A percentile compares a stretch with the other conserved stretches of the same genome.
Evolutionary conservation across 1,284 basidiomycete species (phyloP).

Genomic region (Pseudozyma hubeiensis): DNA sequence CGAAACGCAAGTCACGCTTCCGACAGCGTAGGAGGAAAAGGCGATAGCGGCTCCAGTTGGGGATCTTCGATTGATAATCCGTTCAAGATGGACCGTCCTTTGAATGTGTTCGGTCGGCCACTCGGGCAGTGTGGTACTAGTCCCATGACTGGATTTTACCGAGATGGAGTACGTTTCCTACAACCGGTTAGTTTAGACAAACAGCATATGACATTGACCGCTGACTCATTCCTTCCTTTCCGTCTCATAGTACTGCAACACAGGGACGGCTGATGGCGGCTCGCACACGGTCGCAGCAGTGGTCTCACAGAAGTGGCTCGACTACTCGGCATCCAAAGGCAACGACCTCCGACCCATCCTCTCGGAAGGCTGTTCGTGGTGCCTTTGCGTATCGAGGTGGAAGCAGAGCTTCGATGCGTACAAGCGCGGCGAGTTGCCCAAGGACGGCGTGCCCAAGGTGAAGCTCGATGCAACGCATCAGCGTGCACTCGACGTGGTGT

Average conservation of each 20-base stretch:
- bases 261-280: constrained; percentile 48
- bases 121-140: constrained; percentile 49
- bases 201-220: no score
- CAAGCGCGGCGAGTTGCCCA: constrained; percentile 80
- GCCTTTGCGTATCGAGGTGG: constrained; percentile 57
- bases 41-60: constrained; percentile 1
- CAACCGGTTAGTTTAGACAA: not conserved
- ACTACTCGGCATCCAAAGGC: constrained; percentile 53
- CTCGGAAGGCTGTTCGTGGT: constrained; percentile 55
- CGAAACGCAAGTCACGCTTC: constrained; percentile 38
- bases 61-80: constrained; percentile 18
- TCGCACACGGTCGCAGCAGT: constrained; percentile 57
- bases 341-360: constrained; percentile 57
- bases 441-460: constrained; percentile 51
- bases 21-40: not conserved
- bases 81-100: constrained; percentile 50
- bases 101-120: constrained; percentile 51
- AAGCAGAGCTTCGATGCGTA: constrained; percentile 83
- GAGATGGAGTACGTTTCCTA: constrained; percentile 43
- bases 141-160: constrained; percentile 57
- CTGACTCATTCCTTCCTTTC: not conserved
- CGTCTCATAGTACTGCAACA: constrained; percentile 47
- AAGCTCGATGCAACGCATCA: constrained; percentile 54
- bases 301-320: constrained; percentile 50
- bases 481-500: constrained; percentile 37